Base-by-base conservation (phyloP, 768 basidiomycete genomes). In the Mrakia hoshinonis region DNA sequence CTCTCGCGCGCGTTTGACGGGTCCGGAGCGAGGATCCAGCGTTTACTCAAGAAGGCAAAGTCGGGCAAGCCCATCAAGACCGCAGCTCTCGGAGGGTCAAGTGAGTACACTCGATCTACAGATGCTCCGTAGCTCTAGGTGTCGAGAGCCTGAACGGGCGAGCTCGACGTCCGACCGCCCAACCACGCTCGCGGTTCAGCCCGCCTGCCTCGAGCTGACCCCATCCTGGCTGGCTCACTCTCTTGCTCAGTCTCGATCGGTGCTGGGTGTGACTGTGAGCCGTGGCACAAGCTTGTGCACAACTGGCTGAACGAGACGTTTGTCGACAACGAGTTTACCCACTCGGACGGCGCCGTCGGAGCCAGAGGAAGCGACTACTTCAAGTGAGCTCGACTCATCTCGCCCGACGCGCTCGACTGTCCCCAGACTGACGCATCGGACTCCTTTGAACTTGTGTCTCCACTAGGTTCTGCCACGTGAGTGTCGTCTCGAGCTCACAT, bases 1-100 rank as follows among this genome's bases (percentile, higher is more conserved):
- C 62, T 63, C 38, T 39, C 62, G 3, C 62, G 62, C 36, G 62
- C 38, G 15, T 63, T n/a, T n/a, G 62, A 63, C 46, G 62, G 62
- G 13, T 39, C 38, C 20, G 62, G 62, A 31, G 46, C 36, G 24
- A 24, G 62, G 11, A 39, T 39, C 38, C 34, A 38, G 34, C 38
- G 46, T 22, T 13, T 63, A 24, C 46, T 63, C 38, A 47, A 63
- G 62, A 63, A 63, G 46, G 26, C 36, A 24, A 63, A 63, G 62
- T 24, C 38, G 2, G 62, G 62, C 6, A 6, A 47, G 26, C 62
- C 62, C 62, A 63, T 63, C 62, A 63, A 29, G 12, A 39, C 62
- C 6, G 62, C 62, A 20, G 62, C 11, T 39, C 38, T 63, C n/a
- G 62, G 62, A 63, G 62, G 62, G 6, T 63, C 62, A 43, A 47